Conservation (phyloP, 768 basidiomycete genomes). For the Auriscalpium microsporum region DNA sequence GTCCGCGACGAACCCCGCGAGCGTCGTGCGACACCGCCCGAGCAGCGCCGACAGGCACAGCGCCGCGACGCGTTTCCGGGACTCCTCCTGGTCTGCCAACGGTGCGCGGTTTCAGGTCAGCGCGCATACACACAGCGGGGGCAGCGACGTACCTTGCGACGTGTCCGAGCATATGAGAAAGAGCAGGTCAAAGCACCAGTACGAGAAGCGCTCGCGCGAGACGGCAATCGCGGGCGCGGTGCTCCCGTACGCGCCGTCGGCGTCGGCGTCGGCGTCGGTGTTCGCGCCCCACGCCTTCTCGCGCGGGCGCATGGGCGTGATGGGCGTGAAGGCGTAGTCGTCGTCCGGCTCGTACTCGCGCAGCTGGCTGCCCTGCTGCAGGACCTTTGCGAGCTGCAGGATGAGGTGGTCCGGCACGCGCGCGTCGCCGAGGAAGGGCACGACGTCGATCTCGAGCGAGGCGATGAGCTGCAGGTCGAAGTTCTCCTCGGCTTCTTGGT, state of each 20-base stretch:
- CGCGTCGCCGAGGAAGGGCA: conserved; percentile 62
- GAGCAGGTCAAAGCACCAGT: conserved; percentile 87
- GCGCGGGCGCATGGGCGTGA: conserved; percentile 14
- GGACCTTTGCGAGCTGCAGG: conserved; percentile 55
- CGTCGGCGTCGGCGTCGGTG: background rate
- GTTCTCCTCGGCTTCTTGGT: conserved; percentile 72
- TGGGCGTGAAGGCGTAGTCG: conserved; percentile 1
- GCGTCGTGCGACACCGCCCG: conserved; percentile 60
- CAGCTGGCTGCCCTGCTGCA: conserved; percentile 65
- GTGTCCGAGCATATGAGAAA: conserved; percentile 71
- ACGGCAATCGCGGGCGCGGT: conserved; percentile 49
- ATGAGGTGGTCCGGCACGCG: conserved; percentile 69
- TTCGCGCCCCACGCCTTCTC: background rate
- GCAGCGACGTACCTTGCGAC: conserved; percentile 47
- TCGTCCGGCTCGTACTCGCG: conserved; percentile 14
- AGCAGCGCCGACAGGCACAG: conserved; percentile 66
- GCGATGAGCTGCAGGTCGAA: conserved; percentile 79
- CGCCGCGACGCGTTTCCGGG: conserved; percentile 33
- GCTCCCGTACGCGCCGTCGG: conserved; percentile 20
- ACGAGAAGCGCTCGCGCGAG: conserved; percentile 79
- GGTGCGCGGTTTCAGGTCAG: conserved; percentile 67
- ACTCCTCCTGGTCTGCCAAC: conserved; percentile 53
- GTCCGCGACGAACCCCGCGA: conserved; percentile 53
- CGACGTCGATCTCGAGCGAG: conserved; percentile 70
- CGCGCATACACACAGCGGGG: conserved; percentile 55